phyloP scores from a whole-genome alignment of 75 land plant genomes.

The Sequoia sempervirens region DNA sequence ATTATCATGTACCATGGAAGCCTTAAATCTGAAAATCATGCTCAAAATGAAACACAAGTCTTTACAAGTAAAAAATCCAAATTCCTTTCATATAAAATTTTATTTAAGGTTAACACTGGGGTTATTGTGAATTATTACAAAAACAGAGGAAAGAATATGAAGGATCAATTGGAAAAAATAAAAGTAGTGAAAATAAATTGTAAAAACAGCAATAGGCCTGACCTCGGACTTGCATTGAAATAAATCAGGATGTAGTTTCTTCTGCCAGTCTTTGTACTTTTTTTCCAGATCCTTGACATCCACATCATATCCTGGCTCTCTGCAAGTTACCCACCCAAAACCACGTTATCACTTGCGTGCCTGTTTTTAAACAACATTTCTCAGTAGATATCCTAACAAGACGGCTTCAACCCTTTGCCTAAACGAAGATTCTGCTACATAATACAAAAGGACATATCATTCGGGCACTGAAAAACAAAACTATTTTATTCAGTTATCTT shows the following conservation, averaged over 20 bases:
- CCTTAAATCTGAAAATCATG: no score
- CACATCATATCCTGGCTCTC: conserved; percentile 55
- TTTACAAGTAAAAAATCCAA: no score
- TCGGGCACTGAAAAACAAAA: background rate
- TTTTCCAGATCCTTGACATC: conserved; percentile 52
- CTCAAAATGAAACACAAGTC: no score
- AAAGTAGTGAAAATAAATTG: background rate
- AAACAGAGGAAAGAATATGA: background rate
- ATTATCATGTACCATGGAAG: no score
- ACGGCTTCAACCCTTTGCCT: background rate
- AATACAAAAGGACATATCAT: background rate
- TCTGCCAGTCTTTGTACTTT: conserved; percentile 85
- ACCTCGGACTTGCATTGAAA: conserved; percentile 84
- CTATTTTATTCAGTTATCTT: background rate
- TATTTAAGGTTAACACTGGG: background rate
- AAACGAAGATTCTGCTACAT: background rate
- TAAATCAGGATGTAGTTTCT: conserved; percentile 89
- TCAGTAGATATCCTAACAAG: background rate
- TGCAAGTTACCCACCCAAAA: conserved; percentile 9
- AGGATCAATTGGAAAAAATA: background rate
- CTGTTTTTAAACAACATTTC: background rate
- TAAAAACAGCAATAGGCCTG: background rate
- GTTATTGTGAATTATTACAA: background rate
- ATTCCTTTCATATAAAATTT: background rate
- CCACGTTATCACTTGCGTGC: background rate